Conservation (phyloP, 805 yeast species). For the Wickerhamiella musiphila region DNA sequence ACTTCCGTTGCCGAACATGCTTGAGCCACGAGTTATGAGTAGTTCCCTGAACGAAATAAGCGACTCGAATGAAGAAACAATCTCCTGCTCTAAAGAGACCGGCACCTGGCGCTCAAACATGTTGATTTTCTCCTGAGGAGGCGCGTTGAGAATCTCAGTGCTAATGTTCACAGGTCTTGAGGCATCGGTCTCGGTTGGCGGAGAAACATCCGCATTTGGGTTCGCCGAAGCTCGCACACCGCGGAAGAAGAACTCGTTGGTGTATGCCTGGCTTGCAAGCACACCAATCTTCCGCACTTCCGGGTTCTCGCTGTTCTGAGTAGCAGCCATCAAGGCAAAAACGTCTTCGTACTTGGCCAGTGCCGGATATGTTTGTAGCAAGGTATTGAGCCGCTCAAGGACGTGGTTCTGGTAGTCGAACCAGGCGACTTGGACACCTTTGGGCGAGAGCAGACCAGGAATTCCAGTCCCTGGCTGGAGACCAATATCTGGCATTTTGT, state of each 20-base stretch:
- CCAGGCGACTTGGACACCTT: slow-evolving; percentile 68
- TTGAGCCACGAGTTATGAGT: slow-evolving; percentile 49
- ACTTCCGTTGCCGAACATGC: slow-evolving; percentile 79
- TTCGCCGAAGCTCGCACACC: slow-evolving; percentile 14
- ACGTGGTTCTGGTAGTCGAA: slow-evolving; percentile 50
- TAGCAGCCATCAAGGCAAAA: slow-evolving; percentile 5
- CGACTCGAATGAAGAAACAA: slow-evolving; percentile 48
- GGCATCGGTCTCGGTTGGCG: too few species aligned
- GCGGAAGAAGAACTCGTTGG: slow-evolving; percentile 63
- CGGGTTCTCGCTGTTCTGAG: slow-evolving; percentile 7
- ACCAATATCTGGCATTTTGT: slow-evolving; percentile 20
- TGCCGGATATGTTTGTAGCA: slow-evolving; percentile 6
- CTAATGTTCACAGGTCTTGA: slow-evolving; percentile 18
- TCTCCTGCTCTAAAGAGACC: neutral
- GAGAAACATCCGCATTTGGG: slow-evolving; percentile 16
- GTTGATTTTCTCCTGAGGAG: slow-evolving; percentile 9
- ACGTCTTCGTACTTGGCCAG: slow-evolving; percentile 6
- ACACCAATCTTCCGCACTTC: slow-evolving; percentile 38
- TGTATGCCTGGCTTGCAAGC: slow-evolving; percentile 69
- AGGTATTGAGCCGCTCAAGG: slow-evolving; percentile 17
- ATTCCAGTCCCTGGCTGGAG: slow-evolving; percentile 31
- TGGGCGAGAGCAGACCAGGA: slow-evolving; percentile 41
- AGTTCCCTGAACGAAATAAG: slow-evolving; percentile 60
- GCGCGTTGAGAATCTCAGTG: slow-evolving; percentile 11
- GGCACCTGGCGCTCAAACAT: slow-evolving; percentile 1